Evolutionary conservation across 2,329 filamentous ascomycete genomes (phyloP).

Genomic region (Ophiocordyceps australis): DNA sequence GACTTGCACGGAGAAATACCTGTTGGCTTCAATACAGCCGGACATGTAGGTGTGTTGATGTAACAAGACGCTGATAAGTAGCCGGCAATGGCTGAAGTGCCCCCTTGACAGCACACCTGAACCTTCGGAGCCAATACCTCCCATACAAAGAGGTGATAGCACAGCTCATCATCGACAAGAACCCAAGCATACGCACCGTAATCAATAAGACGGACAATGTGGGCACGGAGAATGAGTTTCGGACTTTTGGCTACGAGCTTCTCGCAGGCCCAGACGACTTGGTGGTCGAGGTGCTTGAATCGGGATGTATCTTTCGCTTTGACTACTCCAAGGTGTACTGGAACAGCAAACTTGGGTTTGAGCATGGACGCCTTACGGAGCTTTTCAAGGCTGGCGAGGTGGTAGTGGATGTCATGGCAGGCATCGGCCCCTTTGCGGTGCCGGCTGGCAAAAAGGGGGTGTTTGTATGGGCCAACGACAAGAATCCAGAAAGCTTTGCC

Average conservation of each 20-base stretch:
- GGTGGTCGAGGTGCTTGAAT: constrained; percentile 67
- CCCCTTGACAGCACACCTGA: constrained; percentile 60
- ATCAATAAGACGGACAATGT: constrained; percentile 94
- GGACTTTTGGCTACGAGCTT: constrained; percentile 86
- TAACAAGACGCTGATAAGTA: too few relatives aligned
- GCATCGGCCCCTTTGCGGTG: constrained; percentile 86
- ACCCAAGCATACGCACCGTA: constrained; percentile 62
- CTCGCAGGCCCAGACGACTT: constrained; percentile 67
- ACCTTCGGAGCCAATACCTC: constrained; percentile 66
- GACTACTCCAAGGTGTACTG: constrained; percentile 96
- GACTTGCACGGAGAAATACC: constrained; percentile 67
- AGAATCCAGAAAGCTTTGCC: constrained; percentile 76
- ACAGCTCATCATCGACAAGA: constrained; percentile 79
- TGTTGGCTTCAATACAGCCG: constrained; percentile 71
- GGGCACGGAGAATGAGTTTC: constrained; percentile 66
- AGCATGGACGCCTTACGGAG: constrained; percentile 65
- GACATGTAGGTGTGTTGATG: constrained; percentile 59
- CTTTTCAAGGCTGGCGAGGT: constrained; percentile 72
- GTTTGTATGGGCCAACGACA: constrained; percentile 93
- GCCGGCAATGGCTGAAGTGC: too few relatives aligned
- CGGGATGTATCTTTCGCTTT: constrained; percentile 74
- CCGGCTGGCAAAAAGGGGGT: constrained; percentile 79
- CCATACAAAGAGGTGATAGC: constrained; percentile 80
- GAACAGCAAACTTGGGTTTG: constrained; percentile 82
- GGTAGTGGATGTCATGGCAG: constrained; percentile 93